Evolutionary conservation across 2,329 filamentous ascomycete species (phyloP).

Genomic region (Aureobasidium sp.): DNA sequence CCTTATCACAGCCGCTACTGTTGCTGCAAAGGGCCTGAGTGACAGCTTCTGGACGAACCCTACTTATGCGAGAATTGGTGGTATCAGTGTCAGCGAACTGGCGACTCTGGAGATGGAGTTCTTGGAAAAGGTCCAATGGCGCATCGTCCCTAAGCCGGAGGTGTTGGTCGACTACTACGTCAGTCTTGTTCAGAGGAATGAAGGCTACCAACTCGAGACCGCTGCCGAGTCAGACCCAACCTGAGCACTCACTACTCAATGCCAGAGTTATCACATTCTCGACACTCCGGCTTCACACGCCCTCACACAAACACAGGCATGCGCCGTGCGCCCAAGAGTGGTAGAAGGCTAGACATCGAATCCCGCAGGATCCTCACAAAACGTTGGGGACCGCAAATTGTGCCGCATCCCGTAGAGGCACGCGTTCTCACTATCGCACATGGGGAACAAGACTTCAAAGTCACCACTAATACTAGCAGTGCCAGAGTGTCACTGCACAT

Average conservation of each 20-base stretch:
- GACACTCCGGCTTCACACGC: background rate
- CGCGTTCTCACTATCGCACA: background rate
- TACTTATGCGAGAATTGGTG: conserved; percentile 88
- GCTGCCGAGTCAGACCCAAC: background rate
- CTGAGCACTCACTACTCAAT: background rate
- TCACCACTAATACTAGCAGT: background rate
- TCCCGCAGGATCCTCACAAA: background rate
- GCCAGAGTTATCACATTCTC: background rate
- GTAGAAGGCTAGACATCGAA: background rate
- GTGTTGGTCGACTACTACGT: conserved; percentile 88
- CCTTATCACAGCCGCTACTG: conserved; percentile 88
- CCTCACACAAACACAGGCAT: background rate
- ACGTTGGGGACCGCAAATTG: background rate
- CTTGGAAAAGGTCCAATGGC: conserved; percentile 85
- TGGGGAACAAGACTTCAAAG: background rate
- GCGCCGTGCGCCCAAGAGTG: background rate
- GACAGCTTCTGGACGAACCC: conserved; percentile 99
- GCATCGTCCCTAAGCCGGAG: conserved; percentile 91
- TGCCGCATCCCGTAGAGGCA: background rate
- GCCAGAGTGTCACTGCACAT: background rate
- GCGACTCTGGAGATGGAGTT: conserved; percentile 91
- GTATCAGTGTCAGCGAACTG: conserved; percentile 80
- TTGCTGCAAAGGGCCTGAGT: conserved; percentile 89
- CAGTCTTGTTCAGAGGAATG: conserved; percentile 64
- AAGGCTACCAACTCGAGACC: conserved; percentile 47